Evolutionary conservation across 345 rosid species (phyloP).

Genomic region (Euphorbia pulcherrima): DNA sequence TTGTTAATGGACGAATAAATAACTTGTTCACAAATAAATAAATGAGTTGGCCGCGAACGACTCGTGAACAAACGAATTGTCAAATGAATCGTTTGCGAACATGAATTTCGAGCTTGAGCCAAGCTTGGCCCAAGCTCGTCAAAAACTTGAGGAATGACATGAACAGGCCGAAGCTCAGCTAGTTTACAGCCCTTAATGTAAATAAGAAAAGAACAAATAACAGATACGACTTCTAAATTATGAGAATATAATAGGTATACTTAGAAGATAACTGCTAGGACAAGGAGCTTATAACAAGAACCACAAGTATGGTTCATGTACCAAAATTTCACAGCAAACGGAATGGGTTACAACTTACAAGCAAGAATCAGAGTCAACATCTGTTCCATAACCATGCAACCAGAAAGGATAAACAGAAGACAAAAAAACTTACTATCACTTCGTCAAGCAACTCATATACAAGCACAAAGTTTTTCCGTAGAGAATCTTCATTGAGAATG

Average conservation of each 20-base stretch:
- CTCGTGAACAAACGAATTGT: no score
- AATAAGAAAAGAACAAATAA: background rate
- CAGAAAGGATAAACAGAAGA: background rate
- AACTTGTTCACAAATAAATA: no score
- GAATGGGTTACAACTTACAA: background rate
- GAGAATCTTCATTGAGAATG: slow-evolving; percentile 87
- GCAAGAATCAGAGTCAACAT: background rate
- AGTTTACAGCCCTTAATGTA: no score
- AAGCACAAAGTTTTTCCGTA: slow-evolving; percentile 87
- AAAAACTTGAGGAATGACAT: no score
- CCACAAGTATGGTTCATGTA: background rate
- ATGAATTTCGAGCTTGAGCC: no score
- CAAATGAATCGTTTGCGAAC: no score
- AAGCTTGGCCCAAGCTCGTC: no score
- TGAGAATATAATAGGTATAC: background rate
- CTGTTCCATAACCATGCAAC: background rate
- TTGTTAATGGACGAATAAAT: no score
- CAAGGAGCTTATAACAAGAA: background rate
- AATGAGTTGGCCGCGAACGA: no score
- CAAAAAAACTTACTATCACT: slow-evolving; percentile 73
- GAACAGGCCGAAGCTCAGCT: no score
- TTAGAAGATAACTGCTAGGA: background rate
- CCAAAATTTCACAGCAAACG: background rate
- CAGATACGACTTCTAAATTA: background rate
- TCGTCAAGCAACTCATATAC: slow-evolving; percentile 96